These are phyloP conservation scores for Pseudomicrostroma phylloplanum DNA, from an alignment of 1,284 basidiomycete species.

Conservation along the genomic window DNA sequence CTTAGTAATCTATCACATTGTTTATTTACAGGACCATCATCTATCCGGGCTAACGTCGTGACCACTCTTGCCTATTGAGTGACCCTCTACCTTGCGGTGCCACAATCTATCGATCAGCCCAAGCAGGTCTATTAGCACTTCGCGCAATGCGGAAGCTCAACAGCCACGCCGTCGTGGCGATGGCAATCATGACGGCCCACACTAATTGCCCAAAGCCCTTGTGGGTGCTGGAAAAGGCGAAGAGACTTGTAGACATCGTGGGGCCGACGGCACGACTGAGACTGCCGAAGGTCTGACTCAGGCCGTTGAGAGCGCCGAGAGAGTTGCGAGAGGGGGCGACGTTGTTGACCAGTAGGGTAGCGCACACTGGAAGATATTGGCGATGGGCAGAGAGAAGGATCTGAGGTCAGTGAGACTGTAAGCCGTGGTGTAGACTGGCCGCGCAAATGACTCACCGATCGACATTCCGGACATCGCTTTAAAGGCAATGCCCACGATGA, in stretches of 20 bases:
- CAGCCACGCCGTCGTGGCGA: not conserved
- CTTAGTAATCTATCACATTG: too few species aligned
- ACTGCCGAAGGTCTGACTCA: conserved; percentile 26
- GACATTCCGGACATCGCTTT: conserved; percentile 27
- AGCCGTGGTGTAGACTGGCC: too few species aligned
- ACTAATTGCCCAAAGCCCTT: not conserved
- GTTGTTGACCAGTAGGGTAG: conserved; percentile 32
- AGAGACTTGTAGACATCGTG: conserved; percentile 24
- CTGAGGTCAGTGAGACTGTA: too few species aligned
- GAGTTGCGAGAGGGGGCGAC: conserved; percentile 18
- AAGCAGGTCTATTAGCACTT: too few species aligned
- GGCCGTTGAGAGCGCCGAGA: conserved; percentile 30
- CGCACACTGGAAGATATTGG: conserved; percentile 14
- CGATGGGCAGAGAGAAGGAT: too few species aligned
- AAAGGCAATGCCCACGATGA: conserved; percentile 15
- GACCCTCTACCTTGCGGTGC: too few species aligned
- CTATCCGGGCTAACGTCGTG: too few species aligned
- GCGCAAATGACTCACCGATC: conserved; percentile 12
- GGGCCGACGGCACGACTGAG: conserved; percentile 28
- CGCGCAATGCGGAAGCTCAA: conserved; percentile 1
- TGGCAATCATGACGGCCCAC: not conserved
- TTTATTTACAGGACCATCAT: too few species aligned
- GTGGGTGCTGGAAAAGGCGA: conserved; percentile 24
- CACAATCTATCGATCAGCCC: too few species aligned
- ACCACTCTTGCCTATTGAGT: too few species aligned